These are phyloP conservation scores for Talaromyces piceae DNA, from an alignment of 2,329 filamentous ascomycete species.

Conservation along the genomic window DNA sequence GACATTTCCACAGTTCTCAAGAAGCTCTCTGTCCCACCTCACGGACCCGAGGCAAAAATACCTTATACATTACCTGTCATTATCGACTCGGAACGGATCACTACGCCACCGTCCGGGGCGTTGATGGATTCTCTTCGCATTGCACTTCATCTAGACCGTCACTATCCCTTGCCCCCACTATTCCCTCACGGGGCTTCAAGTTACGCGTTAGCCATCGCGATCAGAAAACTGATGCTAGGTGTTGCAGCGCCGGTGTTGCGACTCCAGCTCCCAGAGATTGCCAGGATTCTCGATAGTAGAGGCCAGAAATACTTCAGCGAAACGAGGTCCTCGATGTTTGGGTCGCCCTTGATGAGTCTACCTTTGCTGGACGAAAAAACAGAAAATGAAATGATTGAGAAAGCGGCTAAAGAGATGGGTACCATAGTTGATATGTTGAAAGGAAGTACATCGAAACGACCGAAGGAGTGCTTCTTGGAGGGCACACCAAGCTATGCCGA, in stretches of 20 bases:
- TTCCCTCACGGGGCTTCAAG: background rate
- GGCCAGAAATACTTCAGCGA: background rate
- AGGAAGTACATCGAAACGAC: background rate
- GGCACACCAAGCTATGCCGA: background rate
- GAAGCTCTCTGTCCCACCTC: background rate
- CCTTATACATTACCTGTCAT: background rate
- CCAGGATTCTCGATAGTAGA: background rate
- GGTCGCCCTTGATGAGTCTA: background rate
- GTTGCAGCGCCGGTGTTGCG: background rate
- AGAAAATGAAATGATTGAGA: no score
- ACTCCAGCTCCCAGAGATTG: background rate
- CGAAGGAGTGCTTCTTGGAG: background rate
- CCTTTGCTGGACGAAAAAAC: background rate
- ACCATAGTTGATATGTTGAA: background rate
- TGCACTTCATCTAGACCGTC: background rate
- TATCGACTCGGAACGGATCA: background rate
- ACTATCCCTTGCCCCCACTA: background rate
- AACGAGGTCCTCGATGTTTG: background rate
- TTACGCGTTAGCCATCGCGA: background rate
- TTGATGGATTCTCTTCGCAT: background rate
- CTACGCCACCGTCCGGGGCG: background rate
- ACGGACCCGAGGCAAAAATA: background rate
- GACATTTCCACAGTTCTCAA: background rate
- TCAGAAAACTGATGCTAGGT: background rate
- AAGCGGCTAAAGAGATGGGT: background rate